phyloP scores from a whole-genome alignment of 768 basidiomycete genomes.

The Suillus subluteus region DNA sequence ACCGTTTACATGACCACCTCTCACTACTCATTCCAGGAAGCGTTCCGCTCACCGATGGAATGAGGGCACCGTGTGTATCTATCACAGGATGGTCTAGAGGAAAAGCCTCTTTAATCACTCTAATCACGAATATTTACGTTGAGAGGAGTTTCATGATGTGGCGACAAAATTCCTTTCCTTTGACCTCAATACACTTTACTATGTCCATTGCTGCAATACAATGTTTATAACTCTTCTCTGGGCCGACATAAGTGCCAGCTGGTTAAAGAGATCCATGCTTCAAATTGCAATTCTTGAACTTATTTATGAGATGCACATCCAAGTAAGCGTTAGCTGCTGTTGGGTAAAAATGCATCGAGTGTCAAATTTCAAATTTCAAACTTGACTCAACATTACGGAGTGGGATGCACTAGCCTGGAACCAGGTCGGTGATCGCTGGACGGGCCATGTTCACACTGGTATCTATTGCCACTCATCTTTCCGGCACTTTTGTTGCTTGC shows the following conservation, averaged over 20 bases:
- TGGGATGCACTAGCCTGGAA: neutral
- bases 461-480: neutral
- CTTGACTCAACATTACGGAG: neutral
- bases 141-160: constrained; percentile 88
- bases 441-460: neutral
- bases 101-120: constrained; percentile 84
- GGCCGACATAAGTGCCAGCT: neutral
- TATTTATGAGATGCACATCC: neutral
- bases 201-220: neutral
- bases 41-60: constrained; percentile 63
- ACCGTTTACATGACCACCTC: constrained; percentile 50
- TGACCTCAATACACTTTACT: constrained; percentile 1
- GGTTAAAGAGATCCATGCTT: neutral
- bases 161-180: constrained; percentile 48
- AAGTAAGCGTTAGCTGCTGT: too few relatives aligned
- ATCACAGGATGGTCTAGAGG: constrained; percentile 51
- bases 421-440: neutral
- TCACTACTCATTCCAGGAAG: constrained; percentile 51
- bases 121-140: constrained; percentile 67
- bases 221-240: neutral
- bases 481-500: neutral
- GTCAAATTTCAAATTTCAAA: too few relatives aligned
- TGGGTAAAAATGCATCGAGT: too few relatives aligned
- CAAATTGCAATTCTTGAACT: neutral
- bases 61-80: constrained; percentile 43